Base-by-base conservation (phyloP, 345 rosid species). In the Bruguiera parviflora region DNA sequence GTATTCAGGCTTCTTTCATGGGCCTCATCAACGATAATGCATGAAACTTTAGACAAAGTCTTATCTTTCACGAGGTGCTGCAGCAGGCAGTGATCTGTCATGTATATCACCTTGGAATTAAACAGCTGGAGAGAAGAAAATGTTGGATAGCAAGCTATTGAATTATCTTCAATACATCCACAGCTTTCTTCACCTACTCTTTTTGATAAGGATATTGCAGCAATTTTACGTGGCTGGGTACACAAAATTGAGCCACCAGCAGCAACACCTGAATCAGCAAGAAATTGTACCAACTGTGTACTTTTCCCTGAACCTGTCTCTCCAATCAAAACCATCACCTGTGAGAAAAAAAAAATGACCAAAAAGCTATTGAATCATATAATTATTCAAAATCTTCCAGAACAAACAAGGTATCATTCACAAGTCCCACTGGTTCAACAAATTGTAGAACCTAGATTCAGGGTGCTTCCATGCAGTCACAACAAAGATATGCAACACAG, bases 261-360 rank as follows among this genome's bases (percentile, higher is more conserved):
- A 66, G 84, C 86, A 19, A 91, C 64, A 39, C 91, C 92, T 25
- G 98, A 89, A 81, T 93, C 98, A 80, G 89, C 87, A 65, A 93
- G 93, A 80, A 79, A 93, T 77, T 93, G 98, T 72, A 84, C 92
- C 79, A 93, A 63, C 82, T 93, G 97, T 19, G 98, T 93, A 74
- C 97, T 93, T 79, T 93, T 93, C 37, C 98, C 98, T 8, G 96
- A 93, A 73, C 98, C 98, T 35, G 97, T 93, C 83, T 93, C 96
- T 73, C 98, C 97, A 75, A 84, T 82, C 87, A 93, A 81, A 8
- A 93, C 92, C 74, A 63, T 81, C 64, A 89, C 58, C 97, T 93
- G 86, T 33, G 19, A 47, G 79, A 61, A 71, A 67, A 60, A n/a
- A 21, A 60, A 67, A 61, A 76, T 37, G 21, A 70, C 55, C 25